Evolutionary conservation across 306 rosid species (phyloP).

Genomic region (Trifolium subterraneum): DNA sequence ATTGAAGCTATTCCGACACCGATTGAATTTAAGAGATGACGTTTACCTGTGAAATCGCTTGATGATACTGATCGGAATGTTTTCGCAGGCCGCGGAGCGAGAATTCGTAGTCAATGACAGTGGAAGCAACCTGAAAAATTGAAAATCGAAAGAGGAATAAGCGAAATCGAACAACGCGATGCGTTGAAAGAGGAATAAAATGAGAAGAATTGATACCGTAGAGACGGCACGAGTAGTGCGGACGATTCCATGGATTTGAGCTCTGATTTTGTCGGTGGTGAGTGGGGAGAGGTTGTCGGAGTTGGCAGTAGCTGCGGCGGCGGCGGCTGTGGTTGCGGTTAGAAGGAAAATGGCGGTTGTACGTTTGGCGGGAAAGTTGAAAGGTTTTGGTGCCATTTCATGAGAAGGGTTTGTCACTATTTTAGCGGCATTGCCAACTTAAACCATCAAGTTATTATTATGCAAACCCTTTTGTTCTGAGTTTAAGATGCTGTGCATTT

Average conservation of each 20-base stretch:
- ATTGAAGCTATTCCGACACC: background rate
- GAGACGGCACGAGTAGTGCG: conserved; percentile 84
- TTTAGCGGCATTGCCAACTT: no score
- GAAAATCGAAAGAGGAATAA: conserved; percentile 7
- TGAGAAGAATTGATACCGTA: conserved; percentile 51
- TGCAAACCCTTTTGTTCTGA: no score
- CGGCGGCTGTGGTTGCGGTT: conserved; percentile 44
- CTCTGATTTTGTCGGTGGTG: conserved; percentile 4
- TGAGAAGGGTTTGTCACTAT: conserved; percentile 8
- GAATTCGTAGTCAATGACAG: conserved; percentile 70
- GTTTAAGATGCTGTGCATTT: no score
- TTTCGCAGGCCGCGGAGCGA: conserved; percentile 57
- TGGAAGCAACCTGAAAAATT: conserved; percentile 58
- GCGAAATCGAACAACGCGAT: background rate
- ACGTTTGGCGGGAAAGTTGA: conserved; percentile 59
- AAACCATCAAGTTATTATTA: no score
- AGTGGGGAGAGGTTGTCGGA: conserved; percentile 28
- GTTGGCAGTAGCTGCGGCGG: conserved; percentile 33
- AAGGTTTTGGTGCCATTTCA: conserved; percentile 42
- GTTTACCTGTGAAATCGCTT: conserved; percentile 62
- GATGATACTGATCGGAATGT: conserved; percentile 66
- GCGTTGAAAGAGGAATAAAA: background rate
- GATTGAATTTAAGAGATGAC: background rate
- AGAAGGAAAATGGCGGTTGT: conserved; percentile 47
- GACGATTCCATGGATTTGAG: conserved; percentile 56